Evolutionary conservation across 129 eudicot genomes (phyloP), one percentile per base, ranked within the genome.

Genomic region (Artemisia argyi): DNA sequence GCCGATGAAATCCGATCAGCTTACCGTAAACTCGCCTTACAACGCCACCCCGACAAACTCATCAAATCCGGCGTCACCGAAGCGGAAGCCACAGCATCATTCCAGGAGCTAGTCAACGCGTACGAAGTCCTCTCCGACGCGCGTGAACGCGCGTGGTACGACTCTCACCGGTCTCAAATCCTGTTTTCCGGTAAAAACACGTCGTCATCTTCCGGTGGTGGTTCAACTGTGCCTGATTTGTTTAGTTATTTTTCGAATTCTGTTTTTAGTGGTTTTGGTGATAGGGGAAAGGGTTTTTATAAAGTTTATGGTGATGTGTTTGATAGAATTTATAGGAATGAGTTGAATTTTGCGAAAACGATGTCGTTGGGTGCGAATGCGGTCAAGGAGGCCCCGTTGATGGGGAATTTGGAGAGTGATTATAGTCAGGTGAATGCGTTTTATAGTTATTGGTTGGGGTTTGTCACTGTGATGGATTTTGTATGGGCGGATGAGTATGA

Each of bases 41-140:
- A 90, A 78, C 99, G 97, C 77, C 99, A 94, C 83, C 99, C 97
- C 0, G 99, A 94, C 82, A 94, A 94, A 84, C 91, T 94, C 42
- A 78, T 86, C 64, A 74, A 79, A 44, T 88, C 97, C 80, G 99
- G 99, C 76, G 73, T 88, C 52, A 61, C 97, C 6, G 84, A 85
- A 61, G 76, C 86, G n/a, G 99, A 88, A 62, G 99, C 97, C 75
- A 94, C 97, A 11, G 91, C 97, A 44, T 77, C 96, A 15, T 94
- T 94, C 62, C 99, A 90, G 39, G 99, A 94, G 77, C 97, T 94
- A 35, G 94, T 88, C 16, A 89, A 88, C 67, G 99, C 99, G 0
- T 94, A 94, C 70, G 97, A 94, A 60, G 97, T 94, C 66, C 86
- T 94, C 39, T 94, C 99, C 53, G 99, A 94, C 75, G 79, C 86